phyloP scores from a whole-genome alignment of 2,329 filamentous ascomycete species.

The Grosmannia huntii region DNA sequence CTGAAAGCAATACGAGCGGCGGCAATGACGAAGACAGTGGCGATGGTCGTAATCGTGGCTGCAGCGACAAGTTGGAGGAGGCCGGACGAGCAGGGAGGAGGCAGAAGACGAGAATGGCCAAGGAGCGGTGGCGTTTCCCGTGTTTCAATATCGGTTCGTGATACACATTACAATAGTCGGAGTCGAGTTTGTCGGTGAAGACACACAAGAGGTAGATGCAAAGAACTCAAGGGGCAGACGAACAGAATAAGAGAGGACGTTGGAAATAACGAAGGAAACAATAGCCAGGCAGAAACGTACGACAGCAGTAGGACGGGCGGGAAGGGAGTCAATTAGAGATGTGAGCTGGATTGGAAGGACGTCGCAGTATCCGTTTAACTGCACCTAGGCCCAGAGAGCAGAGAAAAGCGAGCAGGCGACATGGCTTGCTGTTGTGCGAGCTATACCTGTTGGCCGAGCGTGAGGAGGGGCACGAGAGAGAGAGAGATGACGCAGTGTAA shows the following conservation, averaged over 20 bases:
- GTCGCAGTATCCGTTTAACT: neutral
- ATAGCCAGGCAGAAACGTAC: neutral
- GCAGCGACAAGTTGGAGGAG: neutral
- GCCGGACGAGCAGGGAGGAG: neutral
- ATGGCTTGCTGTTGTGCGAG: neutral
- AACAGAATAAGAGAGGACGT: too few species aligned
- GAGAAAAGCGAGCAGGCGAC: neutral
- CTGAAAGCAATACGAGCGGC: neutral
- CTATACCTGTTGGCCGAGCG: neutral
- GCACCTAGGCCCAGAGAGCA: neutral
- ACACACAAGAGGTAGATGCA: neutral
- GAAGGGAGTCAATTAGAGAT: neutral
- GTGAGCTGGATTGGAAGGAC: neutral
- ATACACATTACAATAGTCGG: neutral
- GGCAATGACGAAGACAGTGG: neutral
- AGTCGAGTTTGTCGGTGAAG: neutral
- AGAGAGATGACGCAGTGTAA: constrained; percentile 1
- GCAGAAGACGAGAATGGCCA: neutral
- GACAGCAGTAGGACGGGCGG: neutral
- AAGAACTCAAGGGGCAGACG: neutral
- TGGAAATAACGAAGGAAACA: neutral
- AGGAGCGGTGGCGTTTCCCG: neutral
- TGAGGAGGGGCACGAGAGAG: neutral
- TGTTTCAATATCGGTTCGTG: neutral
- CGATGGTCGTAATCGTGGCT: neutral